Percentiles rank a stretch among this genome's conserved stretches.
These are phyloP conservation scores for Kwoniella pini DNA, from an alignment of 768 basidiomycete species.

Conservation along the genomic window DNA sequence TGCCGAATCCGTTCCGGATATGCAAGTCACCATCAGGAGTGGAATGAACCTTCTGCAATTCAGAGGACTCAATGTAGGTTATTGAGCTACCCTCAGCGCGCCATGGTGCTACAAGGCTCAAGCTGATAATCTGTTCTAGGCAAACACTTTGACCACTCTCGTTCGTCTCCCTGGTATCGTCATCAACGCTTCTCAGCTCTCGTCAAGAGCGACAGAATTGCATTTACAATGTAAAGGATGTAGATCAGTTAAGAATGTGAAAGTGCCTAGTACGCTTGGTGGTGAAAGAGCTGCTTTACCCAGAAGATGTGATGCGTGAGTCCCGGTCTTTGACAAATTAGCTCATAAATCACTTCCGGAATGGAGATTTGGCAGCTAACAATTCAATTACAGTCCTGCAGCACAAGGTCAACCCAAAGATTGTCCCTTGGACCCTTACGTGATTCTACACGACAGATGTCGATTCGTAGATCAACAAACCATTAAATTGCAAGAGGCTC, in stretches of 20 bases:
- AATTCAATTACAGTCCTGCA: constrained; percentile 56
- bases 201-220: constrained; percentile 87
- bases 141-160: constrained; percentile 90
- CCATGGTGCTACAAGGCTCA: not conserved
- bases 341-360: too few species aligned
- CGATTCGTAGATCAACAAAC: constrained; percentile 93
- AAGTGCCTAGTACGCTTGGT: constrained; percentile 84
- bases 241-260: constrained; percentile 72
- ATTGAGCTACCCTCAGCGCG: too few species aligned
- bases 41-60: constrained; percentile 91
- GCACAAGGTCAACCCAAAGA: constrained; percentile 85
- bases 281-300: constrained; percentile 82
- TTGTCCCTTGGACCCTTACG: constrained; percentile 92
- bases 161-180: constrained; percentile 97
- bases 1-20: constrained; percentile 62
- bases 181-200: constrained; percentile 91
- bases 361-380: too few species aligned
- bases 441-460: constrained; percentile 92
- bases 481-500: constrained; percentile 95
- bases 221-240: constrained; percentile 92
- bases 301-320: constrained; percentile 74
- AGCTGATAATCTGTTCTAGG: constrained; percentile 43
- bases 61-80: constrained; percentile 76
- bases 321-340: not conserved
- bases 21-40: constrained; percentile 87